These are phyloP conservation scores for Bretschneidera sinensis DNA, from an alignment of 345 rosid species.

Conservation along the genomic window DNA sequence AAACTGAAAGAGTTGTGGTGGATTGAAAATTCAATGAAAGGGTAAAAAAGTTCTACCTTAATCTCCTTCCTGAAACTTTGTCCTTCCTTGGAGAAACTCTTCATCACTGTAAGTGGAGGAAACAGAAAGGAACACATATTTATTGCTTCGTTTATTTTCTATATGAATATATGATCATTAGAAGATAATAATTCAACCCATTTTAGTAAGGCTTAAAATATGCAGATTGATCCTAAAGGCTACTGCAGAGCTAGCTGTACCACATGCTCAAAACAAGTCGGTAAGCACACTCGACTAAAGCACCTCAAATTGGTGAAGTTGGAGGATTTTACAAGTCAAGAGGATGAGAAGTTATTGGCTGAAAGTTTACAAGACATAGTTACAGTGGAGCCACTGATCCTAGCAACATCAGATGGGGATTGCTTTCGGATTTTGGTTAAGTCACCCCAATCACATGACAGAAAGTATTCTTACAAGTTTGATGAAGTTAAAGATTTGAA, in stretches of 20 bases:
- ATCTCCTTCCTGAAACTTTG: conserved; percentile 50
- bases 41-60: conserved; percentile 26
- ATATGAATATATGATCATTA: not conserved
- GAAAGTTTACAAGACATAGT: conserved; percentile 26
- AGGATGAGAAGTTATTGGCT: conserved; percentile 23
- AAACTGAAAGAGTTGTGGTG: conserved; percentile 51
- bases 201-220: not conserved
- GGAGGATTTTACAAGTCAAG: conserved; percentile 36
- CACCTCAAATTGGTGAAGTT: conserved; percentile 36
- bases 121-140: not conserved
- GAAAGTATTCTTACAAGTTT: conserved; percentile 1
- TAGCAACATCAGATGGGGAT: conserved; percentile 20
- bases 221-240: conserved; percentile 46
- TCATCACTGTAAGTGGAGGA: conserved; percentile 38
- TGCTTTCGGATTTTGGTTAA: conserved; percentile 7
- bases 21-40: conserved; percentile 40
- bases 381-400: conserved; percentile 22
- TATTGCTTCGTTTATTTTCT: not conserved
- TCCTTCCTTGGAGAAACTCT: conserved; percentile 47
- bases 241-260: conserved; percentile 18
- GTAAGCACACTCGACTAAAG: conserved; percentile 22
- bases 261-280: conserved; percentile 17
- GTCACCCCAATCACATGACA: not conserved
- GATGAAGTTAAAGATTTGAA: conserved; percentile 11
- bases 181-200: not conserved